phyloP scores from a whole-genome alignment of 805 yeast species.

The Kodamaea lidongshanica region DNA sequence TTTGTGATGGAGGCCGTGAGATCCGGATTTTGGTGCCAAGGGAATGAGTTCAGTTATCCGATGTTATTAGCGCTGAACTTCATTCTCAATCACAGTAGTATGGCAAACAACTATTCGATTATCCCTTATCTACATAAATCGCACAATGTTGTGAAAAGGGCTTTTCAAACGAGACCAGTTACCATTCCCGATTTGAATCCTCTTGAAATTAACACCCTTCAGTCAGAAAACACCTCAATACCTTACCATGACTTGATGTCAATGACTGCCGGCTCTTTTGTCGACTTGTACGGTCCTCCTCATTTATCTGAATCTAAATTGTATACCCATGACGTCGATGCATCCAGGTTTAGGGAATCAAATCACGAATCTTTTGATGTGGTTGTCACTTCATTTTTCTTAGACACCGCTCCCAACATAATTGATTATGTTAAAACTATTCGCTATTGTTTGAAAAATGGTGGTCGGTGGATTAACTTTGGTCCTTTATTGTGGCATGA shows the following conservation, averaged over 20 bases:
- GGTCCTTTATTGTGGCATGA: slow-evolving; percentile 69
- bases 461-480: slow-evolving; percentile 57
- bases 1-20: slow-evolving; percentile 49
- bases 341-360: slow-evolving; percentile 35
- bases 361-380: slow-evolving; percentile 39
- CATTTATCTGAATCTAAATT: slow-evolving; percentile 28
- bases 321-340: slow-evolving; percentile 32
- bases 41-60: slow-evolving; percentile 61
- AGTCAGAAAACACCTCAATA: slow-evolving; percentile 30
- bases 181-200: slow-evolving; percentile 50
- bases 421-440: slow-evolving; percentile 52
- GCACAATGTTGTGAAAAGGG: slow-evolving; percentile 40
- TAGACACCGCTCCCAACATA: slow-evolving; percentile 59
- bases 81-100: slow-evolving; percentile 43
- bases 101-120: slow-evolving; percentile 35
- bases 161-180: slow-evolving; percentile 45
- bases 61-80: slow-evolving; percentile 55
- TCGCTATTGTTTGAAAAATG: slow-evolving; percentile 35
- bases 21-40: slow-evolving; percentile 56
- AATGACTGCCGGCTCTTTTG: slow-evolving; percentile 68
- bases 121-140: slow-evolving; percentile 52
- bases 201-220: slow-evolving; percentile 25
- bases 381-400: slow-evolving; percentile 51
- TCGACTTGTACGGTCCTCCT: slow-evolving; percentile 57
- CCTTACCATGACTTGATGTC: slow-evolving; percentile 53